A percentile compares a stretch with the other conserved stretches of the same genome.
phyloP scores from a whole-genome alignment of 2,329 filamentous ascomycete genomes.

The Fusarium tuaranense region DNA sequence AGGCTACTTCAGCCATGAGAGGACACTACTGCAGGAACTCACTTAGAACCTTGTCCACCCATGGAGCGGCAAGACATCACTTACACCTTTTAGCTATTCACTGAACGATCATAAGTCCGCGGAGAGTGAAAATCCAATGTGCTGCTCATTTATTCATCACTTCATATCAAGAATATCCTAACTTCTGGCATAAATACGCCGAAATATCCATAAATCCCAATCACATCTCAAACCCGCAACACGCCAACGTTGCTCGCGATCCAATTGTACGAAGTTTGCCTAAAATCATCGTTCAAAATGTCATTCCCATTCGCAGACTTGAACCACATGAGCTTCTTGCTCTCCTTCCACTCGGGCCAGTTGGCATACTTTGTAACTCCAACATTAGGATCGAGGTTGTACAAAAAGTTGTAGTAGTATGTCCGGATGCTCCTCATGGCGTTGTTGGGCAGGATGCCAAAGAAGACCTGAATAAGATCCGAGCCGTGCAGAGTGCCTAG shows the following conservation, averaged over 20 bases:
- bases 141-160: background rate
- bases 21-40: background rate
- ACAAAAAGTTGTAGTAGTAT: constrained; percentile 80
- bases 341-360: constrained; percentile 58
- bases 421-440: constrained; percentile 69
- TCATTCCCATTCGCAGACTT: constrained; percentile 46
- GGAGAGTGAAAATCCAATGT: background rate
- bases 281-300: constrained; percentile 54
- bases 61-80: background rate
- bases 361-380: constrained; percentile 53
- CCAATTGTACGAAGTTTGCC: constrained; percentile 45
- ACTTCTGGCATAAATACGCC: background rate
- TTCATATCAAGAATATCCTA: background rate
- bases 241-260: constrained; percentile 40
- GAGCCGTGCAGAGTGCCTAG: constrained; percentile 81
- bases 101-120: background rate
- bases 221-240: constrained; percentile 35
- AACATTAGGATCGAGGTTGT: constrained; percentile 77
- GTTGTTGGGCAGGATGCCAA: constrained; percentile 71
- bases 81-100: background rate
- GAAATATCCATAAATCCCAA: background rate
- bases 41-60: background rate
- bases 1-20: background rate
- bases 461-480: constrained; percentile 78
- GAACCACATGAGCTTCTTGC: constrained; percentile 64